Base-by-base conservation (phyloP, 2,329 filamentous ascomycete species). In the Fonsecaea pugnacius region DNA sequence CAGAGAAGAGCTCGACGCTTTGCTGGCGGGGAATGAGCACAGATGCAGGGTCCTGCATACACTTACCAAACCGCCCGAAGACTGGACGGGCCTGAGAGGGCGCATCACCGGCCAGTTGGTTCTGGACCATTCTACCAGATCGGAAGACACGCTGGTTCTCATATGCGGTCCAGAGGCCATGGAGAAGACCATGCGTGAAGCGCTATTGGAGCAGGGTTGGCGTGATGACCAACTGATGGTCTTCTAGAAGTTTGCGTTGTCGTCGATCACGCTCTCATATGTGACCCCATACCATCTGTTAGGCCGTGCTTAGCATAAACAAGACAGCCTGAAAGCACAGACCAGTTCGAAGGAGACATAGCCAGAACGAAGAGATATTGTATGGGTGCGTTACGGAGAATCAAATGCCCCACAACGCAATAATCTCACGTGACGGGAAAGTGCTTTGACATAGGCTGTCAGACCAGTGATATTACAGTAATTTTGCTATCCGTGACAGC, bases 141-240 rank as follows among this genome's bases (percentile, higher is more conserved):
- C 79, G 0, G 82, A 84, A 65, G 82, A 84, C 12, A 75, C 76
- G 27, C 75, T 96, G 80, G 87, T 91, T 14, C 77, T 96, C 63
- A 82, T 96, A 16, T 96, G 92, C 77, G 92, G 92, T 1, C 92
- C 92, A 0, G 85, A 84, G 70, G 78, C 88, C 2, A 80, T 96
- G 80, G 91, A 96, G 78, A 88, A 87, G 72, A 86, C 82, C 63
- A 87, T 85, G 3, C 83, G 84, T 68, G 74, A 78, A 52, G 83
- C 85, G 30, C 74, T 90, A 71, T 73, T 82, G 60, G 82, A 80
- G 12, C 78, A 89, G 75, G 91, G 91, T 0, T 96, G 91, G 90
- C 80, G 75, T 8, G 88, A 91, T 66, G 84, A 88, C 14, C 86
- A 93, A 73, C 72, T 95, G 70, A 74, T 93, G 69, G 91, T 94